Conservation (phyloP, 2,329 filamentous ascomycete genomes). For the Trichothecium sympodiale region DNA sequence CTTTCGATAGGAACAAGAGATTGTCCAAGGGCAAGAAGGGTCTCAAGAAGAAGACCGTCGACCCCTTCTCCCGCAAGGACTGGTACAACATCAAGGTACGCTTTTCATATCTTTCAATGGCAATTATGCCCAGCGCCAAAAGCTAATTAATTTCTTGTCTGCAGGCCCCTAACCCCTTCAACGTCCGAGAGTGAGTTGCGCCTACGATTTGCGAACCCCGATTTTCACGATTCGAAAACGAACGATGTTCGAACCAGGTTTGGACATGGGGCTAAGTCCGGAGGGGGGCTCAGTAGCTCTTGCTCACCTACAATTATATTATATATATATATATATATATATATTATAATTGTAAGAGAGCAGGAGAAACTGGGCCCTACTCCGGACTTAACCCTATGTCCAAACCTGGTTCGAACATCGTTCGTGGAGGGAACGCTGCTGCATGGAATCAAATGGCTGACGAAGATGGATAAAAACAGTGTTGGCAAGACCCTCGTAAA, state of each 20-base stretch:
- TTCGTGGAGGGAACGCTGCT: no score
- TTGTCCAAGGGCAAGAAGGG: constrained; percentile 99
- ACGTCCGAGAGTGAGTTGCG: constrained; percentile 79
- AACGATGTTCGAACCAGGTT: no score
- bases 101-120: background rate
- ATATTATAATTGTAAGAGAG: no score
- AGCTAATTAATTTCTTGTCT: constrained; percentile 1
- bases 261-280: no score
- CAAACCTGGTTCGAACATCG: no score
- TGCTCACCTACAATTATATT: no score
- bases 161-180: constrained; percentile 89
- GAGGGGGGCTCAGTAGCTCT: no score
- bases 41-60: constrained; percentile 97
- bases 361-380: no score
- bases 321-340: no score
- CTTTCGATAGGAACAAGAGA: constrained; percentile 80
- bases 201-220: background rate
- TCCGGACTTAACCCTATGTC: no score
- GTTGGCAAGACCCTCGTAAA: constrained; percentile 99
- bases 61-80: constrained; percentile 98
- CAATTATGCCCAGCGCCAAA: background rate
- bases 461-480: constrained; percentile 38
- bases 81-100: constrained; percentile 95
- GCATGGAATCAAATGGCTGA: no score
- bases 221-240: background rate